A percentile compares a stretch with the other conserved stretches of the same genome.
These are phyloP conservation scores for Aspergillus transmontanensis DNA, from an alignment of 2,329 filamentous ascomycete species.

Conservation along the genomic window DNA sequence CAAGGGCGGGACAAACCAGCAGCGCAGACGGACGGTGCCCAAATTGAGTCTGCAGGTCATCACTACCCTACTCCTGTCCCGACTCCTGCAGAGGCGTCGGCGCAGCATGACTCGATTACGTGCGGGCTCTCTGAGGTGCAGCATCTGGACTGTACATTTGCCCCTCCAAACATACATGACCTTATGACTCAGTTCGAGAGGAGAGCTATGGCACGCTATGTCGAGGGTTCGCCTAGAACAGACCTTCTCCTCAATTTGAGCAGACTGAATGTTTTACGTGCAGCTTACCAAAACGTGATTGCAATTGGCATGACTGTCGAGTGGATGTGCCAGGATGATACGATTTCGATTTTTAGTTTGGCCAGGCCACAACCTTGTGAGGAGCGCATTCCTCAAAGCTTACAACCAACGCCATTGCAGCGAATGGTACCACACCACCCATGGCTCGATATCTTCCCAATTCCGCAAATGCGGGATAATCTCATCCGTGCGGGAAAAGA, in stretches of 20 bases:
- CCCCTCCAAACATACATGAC: neutral
- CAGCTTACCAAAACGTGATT: slow-evolving; percentile 17
- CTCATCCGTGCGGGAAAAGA: slow-evolving; percentile 32
- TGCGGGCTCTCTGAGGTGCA: neutral
- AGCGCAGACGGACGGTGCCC: neutral
- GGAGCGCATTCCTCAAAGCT: neutral
- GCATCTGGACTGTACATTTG: neutral
- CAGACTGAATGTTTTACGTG: slow-evolving; percentile 31
- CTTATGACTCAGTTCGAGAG: neutral
- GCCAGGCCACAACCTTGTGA: neutral
- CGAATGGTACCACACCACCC: neutral
- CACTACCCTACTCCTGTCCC: too few species aligned
- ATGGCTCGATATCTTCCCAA: neutral
- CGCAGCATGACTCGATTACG: neutral
- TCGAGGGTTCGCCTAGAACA: slow-evolving; percentile 13
- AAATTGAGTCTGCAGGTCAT: neutral
- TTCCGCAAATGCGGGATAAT: slow-evolving; percentile 36
- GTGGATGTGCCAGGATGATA: neutral
- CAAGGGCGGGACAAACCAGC: neutral
- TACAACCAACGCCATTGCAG: neutral
- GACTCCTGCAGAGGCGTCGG: neutral
- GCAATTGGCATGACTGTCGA: neutral
- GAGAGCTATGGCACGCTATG: slow-evolving; percentile 8
- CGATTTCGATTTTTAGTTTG: neutral
- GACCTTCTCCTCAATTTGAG: slow-evolving; percentile 31